phyloP scores from a whole-genome alignment of 768 basidiomycete genomes.

The Obba rivulosa region DNA sequence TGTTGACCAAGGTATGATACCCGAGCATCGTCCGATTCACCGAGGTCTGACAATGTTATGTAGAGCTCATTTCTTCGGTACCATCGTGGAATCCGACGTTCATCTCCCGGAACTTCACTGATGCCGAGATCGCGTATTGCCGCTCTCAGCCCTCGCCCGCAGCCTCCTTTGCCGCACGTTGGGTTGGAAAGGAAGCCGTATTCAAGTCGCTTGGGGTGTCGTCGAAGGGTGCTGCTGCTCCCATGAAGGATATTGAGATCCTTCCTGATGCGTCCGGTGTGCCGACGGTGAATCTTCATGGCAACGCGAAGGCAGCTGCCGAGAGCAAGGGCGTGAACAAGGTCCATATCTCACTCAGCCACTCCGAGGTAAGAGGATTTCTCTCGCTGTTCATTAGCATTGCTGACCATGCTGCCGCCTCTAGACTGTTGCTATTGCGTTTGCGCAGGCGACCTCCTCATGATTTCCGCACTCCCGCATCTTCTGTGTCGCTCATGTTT shows the following conservation, averaged over 20 bases:
- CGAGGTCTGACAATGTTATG: neutral
- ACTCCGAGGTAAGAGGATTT: conserved; percentile 73
- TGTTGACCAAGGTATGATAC: conserved; percentile 70
- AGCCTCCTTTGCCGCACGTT: conserved; percentile 93
- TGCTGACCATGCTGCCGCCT: conserved; percentile 14
- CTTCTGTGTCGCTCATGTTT: neutral
- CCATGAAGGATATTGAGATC: conserved; percentile 98
- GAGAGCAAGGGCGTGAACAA: conserved; percentile 64
- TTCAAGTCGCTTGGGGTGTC: conserved; percentile 93
- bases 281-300: conserved; percentile 72
- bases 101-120: conserved; percentile 89
- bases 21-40: conserved; percentile 5
- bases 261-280: conserved; percentile 73
- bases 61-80: conserved; percentile 88
- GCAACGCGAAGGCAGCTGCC: conserved; percentile 75
- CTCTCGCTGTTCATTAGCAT: neutral
- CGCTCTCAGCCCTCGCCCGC: conserved; percentile 75
- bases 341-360: conserved; percentile 82
- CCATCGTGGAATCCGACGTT: conserved; percentile 88
- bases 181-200: conserved; percentile 95
- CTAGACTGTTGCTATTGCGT: conserved; percentile 81
- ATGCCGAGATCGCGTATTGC: conserved; percentile 84
- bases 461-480: conserved; percentile 11
- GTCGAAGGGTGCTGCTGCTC: conserved; percentile 87
- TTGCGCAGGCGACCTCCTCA: conserved; percentile 63